Evolutionary conservation across 257 asterid genomes (phyloP).

Genomic region (Buddleja alternifolia): DNA sequence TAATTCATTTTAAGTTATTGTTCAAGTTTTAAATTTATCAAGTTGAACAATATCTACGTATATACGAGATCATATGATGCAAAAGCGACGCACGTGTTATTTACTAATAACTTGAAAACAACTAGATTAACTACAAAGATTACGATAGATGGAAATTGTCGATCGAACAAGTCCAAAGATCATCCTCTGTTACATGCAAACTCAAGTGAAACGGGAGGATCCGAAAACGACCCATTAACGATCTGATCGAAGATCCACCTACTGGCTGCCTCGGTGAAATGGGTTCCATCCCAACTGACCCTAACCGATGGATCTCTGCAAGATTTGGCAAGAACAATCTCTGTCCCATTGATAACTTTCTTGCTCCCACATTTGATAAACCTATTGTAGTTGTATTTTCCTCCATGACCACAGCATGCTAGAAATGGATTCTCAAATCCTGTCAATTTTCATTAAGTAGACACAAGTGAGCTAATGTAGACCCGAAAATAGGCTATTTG

Average conservation of each 20-base stretch:
- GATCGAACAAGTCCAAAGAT: not conserved
- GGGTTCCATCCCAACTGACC: conserved; percentile 78
- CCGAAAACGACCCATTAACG: conserved; percentile 66
- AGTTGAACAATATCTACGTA: too few relatives aligned
- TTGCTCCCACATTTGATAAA: conserved; percentile 59
- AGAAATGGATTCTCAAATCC: conserved; percentile 70
- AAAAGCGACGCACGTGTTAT: too few relatives aligned
- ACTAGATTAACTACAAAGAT: too few relatives aligned
- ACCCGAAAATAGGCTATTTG: too few relatives aligned
- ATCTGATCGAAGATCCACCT: conserved; percentile 67
- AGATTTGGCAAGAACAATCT: conserved; percentile 51
- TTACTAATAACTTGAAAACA: too few relatives aligned
- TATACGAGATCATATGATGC: too few relatives aligned
- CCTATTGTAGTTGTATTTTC: conserved; percentile 70
- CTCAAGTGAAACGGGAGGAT: conserved; percentile 57
- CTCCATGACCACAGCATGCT: conserved; percentile 84
- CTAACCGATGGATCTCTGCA: conserved; percentile 58
- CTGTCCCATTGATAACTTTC: conserved; percentile 56
- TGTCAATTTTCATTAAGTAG: conserved; percentile 34
- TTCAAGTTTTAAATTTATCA: too few relatives aligned
- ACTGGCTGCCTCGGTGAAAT: conserved; percentile 83
- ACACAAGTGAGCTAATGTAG: not conserved
- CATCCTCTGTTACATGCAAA: conserved; percentile 53
- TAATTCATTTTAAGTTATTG: too few relatives aligned
- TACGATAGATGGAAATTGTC: too few relatives aligned